Evolutionary conservation across 495 filamentous ascomycete species (phyloP).

Genomic region (Xeromyces bisporus): DNA sequence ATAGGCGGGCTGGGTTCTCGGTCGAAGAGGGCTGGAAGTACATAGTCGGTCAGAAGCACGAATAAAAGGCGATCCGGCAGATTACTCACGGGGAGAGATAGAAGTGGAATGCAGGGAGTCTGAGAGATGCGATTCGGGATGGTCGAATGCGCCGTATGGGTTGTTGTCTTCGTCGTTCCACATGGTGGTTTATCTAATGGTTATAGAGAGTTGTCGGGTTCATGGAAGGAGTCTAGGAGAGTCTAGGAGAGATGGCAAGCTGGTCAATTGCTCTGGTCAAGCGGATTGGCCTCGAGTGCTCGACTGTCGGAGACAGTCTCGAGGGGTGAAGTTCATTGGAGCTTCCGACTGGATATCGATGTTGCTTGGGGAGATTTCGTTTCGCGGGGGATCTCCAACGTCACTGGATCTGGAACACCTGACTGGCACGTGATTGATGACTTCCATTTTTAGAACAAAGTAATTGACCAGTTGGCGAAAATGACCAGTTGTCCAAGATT

Average conservation of each 20-base stretch:
- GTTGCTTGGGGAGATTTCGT: too few relatives aligned
- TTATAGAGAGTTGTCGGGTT: not conserved
- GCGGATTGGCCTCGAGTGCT: not conserved
- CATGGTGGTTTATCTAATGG: slow-evolving; percentile 11
- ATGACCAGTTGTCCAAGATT: too few relatives aligned
- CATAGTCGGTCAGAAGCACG: too few relatives aligned
- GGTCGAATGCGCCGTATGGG: slow-evolving; percentile 80
- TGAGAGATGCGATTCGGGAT: slow-evolving; percentile 60
- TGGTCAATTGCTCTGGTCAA: too few relatives aligned
- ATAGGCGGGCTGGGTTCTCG: slow-evolving; percentile 32
- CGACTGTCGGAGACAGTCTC: not conserved
- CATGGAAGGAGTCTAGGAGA: not conserved
- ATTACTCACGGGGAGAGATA: slow-evolving; percentile 30
- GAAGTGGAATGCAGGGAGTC: slow-evolving; percentile 51
- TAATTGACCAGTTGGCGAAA: too few relatives aligned
- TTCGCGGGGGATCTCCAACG: not conserved
- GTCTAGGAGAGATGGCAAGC: too few relatives aligned
- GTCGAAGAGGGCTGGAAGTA: slow-evolving; percentile 22
- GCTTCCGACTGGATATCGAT: too few relatives aligned
- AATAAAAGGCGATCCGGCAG: too few relatives aligned
- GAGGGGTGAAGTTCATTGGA: too few relatives aligned
- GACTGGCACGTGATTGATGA: too few relatives aligned
- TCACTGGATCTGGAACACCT: not conserved
- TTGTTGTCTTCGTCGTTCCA: slow-evolving; percentile 92
- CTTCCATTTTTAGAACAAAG: too few relatives aligned